A percentile compares a stretch with the other conserved stretches of the same genome.
Evolutionary conservation across 768 basidiomycete genomes (phyloP).

Genomic region (Auricularia sp.): DNA sequence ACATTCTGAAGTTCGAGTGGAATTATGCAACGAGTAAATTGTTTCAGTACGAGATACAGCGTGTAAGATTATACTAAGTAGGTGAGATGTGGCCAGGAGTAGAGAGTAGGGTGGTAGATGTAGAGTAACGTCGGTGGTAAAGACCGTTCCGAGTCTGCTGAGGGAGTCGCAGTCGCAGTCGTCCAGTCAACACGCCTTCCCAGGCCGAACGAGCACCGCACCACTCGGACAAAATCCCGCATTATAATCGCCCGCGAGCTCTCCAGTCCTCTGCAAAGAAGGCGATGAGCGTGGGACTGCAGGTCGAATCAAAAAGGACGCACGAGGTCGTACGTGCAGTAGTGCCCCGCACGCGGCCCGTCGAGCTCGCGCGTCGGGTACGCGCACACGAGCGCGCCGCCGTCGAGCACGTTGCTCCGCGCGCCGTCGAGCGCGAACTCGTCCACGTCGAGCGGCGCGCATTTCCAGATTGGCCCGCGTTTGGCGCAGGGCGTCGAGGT

Average conservation of each 20-base stretch:
- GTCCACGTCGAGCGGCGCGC: not conserved
- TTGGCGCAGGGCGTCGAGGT: too few species aligned
- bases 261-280: not conserved
- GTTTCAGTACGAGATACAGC: too few species aligned
- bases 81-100: too few species aligned
- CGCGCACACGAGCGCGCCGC: not conserved
- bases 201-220: slow-evolving; percentile 1
- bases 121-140: too few species aligned
- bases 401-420: not conserved
- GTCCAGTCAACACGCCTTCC: too few species aligned
- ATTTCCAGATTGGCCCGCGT: not conserved
- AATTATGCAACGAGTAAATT: too few species aligned
- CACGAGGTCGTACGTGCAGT: not conserved
- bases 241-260: not conserved
- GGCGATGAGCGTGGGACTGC: not conserved
- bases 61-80: too few species aligned
- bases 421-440: not conserved
- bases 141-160: too few species aligned
- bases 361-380: not conserved
- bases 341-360: not conserved
- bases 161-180: too few species aligned
- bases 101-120: too few species aligned
- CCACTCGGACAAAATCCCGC: not conserved
- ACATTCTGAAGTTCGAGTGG: too few species aligned
- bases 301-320: not conserved